phyloP scores from a whole-genome alignment of 768 basidiomycete genomes.

The Calocera cornea region DNA sequence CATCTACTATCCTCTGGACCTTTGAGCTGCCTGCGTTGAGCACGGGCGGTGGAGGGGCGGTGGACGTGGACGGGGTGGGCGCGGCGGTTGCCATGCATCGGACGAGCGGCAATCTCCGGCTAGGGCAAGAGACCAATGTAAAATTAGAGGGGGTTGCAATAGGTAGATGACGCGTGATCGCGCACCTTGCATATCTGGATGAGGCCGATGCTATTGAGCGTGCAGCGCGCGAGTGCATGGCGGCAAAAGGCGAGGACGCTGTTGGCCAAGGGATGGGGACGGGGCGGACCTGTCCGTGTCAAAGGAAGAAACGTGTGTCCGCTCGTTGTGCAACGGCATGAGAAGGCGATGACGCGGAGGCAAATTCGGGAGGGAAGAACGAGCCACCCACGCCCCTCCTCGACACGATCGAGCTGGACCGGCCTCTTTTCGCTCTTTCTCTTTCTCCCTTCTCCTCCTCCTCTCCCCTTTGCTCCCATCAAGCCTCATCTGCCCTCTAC shows the following conservation, averaged over 20 bases:
- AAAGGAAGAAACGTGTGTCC: not conserved
- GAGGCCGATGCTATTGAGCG: not conserved
- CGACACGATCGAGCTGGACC: not conserved
- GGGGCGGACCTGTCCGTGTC: not conserved
- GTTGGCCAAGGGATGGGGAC: not conserved
- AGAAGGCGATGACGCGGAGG: not conserved
- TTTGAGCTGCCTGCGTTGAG: constrained; percentile 33
- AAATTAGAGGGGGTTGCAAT: not conserved
- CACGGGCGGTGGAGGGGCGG: constrained; percentile 34
- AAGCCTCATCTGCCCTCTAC: not conserved
- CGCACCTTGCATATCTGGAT: not conserved
- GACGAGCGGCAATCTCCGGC: constrained; percentile 1
- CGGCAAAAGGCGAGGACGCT: not conserved
- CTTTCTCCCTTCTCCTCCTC: not conserved
- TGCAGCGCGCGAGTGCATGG: not conserved
- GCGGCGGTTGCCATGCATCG: constrained; percentile 41
- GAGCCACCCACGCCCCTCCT: not conserved
- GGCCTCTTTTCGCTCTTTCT: not conserved
- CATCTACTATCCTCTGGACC: constrained; percentile 75
- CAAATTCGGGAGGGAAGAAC: not conserved
- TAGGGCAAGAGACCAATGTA: not conserved
- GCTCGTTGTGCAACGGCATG: not conserved
- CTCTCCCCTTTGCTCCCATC: not conserved
- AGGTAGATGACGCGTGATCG: not conserved
- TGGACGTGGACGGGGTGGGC: constrained; percentile 30